These are phyloP conservation scores for Bonia amplexicaulis DNA, from an alignment of 176 grass and related monocot genomes.

Conservation along the genomic window DNA sequence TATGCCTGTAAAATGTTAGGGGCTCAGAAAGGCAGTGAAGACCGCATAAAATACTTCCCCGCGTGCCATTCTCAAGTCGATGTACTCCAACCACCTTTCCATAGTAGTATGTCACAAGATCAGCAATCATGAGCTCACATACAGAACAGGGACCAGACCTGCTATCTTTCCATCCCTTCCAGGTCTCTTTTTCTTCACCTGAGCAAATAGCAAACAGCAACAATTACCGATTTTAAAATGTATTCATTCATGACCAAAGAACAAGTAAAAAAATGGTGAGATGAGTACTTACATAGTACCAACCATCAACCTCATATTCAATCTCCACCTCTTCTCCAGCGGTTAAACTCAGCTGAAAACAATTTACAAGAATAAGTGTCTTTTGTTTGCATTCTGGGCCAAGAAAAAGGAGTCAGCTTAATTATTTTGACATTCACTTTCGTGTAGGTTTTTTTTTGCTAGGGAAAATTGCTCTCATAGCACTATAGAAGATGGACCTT, in stretches of 20 bases:
- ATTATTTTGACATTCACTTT: neutral
- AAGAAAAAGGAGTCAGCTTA: neutral
- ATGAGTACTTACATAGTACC: slow-evolving; percentile 88
- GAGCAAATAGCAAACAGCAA: slow-evolving; percentile 21
- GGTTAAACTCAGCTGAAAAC: slow-evolving; percentile 78
- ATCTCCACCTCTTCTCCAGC: slow-evolving; percentile 96
- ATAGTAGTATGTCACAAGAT: neutral
- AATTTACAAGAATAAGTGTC: slow-evolving; percentile 20
- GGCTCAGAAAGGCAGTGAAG: neutral
- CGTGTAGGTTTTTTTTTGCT: too few species aligned
- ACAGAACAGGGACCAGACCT: slow-evolving; percentile 91
- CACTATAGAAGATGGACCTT: too few species aligned
- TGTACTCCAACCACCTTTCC: neutral
- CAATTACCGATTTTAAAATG: neutral
- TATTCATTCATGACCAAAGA: neutral
- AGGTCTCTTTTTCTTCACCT: slow-evolving; percentile 99
- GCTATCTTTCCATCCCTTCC: slow-evolving; percentile 92
- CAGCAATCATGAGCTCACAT: slow-evolving; percentile 65
- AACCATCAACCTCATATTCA: slow-evolving; percentile 97
- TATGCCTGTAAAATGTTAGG: neutral
- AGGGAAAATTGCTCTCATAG: too few species aligned
- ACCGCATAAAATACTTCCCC: neutral
- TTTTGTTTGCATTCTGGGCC: neutral
- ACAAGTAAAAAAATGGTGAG: neutral
- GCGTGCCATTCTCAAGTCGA: neutral